Base-by-base conservation (phyloP, 2,329 filamentous ascomycete species). In the Penicillium glabrum region DNA sequence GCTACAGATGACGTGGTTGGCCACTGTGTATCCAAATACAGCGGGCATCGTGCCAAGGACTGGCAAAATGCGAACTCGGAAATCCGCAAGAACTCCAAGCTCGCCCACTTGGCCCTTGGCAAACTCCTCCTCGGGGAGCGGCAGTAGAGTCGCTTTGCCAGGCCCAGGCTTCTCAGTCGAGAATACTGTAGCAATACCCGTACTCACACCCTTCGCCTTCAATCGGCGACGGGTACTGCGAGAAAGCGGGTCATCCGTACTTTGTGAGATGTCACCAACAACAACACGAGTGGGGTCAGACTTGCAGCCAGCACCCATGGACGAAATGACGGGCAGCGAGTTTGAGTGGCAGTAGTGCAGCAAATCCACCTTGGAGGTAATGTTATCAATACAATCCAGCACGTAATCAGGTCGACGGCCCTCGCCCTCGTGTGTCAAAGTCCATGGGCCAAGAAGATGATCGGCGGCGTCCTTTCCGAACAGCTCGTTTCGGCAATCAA, bases 321-420 rank as follows among this genome's bases (percentile, higher is more conserved):
- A 90, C 16, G 91, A 95, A 60, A 99, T 93, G 27, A 99, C 91
- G 1, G 86, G 88, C 26, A 98, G 79, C 1, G 83, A 80, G 69
- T 91, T 83, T 59, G 87, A 84, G 71, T 93, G 83, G 76, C 95
- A 99, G 77, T 96, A 96, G 67, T 91, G 87, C 41, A 99, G 81
- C 53, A 99, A 79, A 19, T 88, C 89, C 3, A 99, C 93, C 78
- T 99, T 99, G 53, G 91, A 96, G 51, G 96, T 91, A 61, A 99
- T 98, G 71, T 99, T 98, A 75, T 99, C 95, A 64, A 99, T 99
- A 23, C 93, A 96, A 75, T 99, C 95, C 35, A 99, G 86, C n/a
- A 99, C 86, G 69, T 88, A 99, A 67, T 93, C 89, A 1, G 93
- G 92, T 66, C 82, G 82, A 46, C 67, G 72, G n/a, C 72, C 72